Evolutionary conservation across 2,329 filamentous ascomycete genomes (phyloP), one percentile per base, ranked within the genome.

Genomic region (Fusarium torreyae): DNA sequence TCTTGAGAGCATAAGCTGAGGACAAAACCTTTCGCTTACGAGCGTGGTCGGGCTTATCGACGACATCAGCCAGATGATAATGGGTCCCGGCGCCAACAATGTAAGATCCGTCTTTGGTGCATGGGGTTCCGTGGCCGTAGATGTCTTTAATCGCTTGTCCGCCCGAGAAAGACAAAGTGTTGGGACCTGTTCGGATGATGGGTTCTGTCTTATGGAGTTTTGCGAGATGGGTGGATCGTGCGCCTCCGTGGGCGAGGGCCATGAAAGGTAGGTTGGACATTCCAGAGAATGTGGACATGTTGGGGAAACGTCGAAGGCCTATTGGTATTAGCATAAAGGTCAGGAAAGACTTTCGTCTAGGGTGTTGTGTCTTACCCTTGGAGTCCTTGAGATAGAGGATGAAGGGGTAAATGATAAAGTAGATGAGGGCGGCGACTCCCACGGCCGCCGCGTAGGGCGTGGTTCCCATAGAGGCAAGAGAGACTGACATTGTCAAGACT

Each of bases 1-100:
- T 87, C 74, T 85, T 85, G 49, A 86, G 72, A 0, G 85, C 85
- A 60, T 86, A 87, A 3, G 85, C 85, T 1, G 81, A 81, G 1
- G 84, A 83, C 3, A 88, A 70, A 5, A 86, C 78, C 67, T 84
- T 83, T 39, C 85, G 81, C 74, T 87, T 87, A 5, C 82, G 77
- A 5, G 82, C 79, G 61, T 88, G 86, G 10, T 87, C 84, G n/a
- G 77, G 73, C 74, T 84, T 85, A 72, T 87, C 83, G 13, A 84
- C 71, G 7, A 85, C 84, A 71, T 87, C 85, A 28, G 84, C 84
- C 3, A 88, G 80, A 60, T 87, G 81, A 63, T 76, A 83, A 70
- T 87, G 85, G 0, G 81, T 80, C 5, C 85, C 85, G 0, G 84
- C 77, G 1, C 80, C 78, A 9, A 82, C 67, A 8, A 76, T 57